Conservation (phyloP, 305 asterid genomes). For the Fraxinus dipetala region DNA sequence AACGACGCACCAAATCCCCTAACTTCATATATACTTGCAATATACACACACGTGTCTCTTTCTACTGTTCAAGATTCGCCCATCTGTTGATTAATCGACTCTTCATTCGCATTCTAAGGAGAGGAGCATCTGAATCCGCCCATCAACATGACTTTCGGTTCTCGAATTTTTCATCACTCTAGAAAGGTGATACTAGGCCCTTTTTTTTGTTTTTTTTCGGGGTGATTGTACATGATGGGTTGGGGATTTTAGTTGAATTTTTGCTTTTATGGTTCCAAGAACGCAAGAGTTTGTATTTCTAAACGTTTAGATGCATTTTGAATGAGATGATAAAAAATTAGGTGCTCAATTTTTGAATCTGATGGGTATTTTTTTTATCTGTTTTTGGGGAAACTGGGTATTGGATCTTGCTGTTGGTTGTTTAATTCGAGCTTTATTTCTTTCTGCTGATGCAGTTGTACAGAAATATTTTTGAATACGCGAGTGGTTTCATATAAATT, state of each 20-base stretch:
- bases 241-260: neutral
- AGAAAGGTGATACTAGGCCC: conserved; percentile 13
- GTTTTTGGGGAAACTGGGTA: neutral
- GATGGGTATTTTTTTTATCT: neutral
- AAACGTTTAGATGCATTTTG: neutral
- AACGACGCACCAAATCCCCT: neutral
- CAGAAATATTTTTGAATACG: neutral
- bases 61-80: conserved; percentile 4
- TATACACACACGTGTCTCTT: neutral
- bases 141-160: conserved; percentile 24
- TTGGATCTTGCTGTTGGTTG: conserved; percentile 12
- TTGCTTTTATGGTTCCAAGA: neutral
- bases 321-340: neutral
- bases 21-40: neutral
- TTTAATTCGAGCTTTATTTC: conserved; percentile 8
- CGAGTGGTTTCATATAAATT: neutral
- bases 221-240: neutral
- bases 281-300: neutral
- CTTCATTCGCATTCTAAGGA: neutral
- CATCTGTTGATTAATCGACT: neutral
- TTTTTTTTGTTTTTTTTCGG: neutral
- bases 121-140: conserved; percentile 13
- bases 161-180: conserved; percentile 26
- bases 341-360: conserved; percentile 22
- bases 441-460: neutral